Base-by-base conservation (phyloP, 176 grass and related monocot genomes). In the Phoenix dactylifera region DNA sequence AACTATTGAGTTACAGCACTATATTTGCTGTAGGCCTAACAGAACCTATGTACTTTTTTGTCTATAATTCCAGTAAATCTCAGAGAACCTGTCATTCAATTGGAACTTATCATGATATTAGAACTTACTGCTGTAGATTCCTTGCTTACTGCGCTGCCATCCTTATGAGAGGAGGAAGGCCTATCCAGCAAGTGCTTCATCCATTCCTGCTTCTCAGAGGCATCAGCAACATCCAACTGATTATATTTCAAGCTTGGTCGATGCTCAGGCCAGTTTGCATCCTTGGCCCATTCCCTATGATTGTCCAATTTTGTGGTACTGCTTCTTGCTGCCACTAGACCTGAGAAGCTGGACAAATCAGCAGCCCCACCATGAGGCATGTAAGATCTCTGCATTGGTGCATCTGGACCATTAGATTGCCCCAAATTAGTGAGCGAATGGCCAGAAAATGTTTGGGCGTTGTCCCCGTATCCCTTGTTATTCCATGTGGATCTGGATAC, bases 101-200 rank as follows among this genome's bases (percentile, higher is more conserved):
- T 54, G 71, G 57, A 78, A 70, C n/a, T 32, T 22, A 7, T 4
- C 15, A 26, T 35, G 4, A 50, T 28, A 56, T 22, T 5, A 55
- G 25, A 17, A 55, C 93, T 92, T 79, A 98, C 94, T 73, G 17
- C 70, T 25, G 72, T 54, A 69, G 78, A 76, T 23, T 98, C 88
- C 70, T 92, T 86, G 48, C 59, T 79, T 82, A 52, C 35, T 6
- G 9, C 57, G 16, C n/a, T 79, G 4, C 89, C 87, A 73, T 98
- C 84, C 54, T 92, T 98, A 73, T 92, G 94, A 58, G 94, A 98
- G 66, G 87, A 88, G 5, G 88, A 89, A 9, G 88, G 82, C n/a
- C 73, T 81, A 74, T 98, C 85, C 63, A 88, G 74, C 51, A 93
- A 83, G 69, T 83, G 84, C 60, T 82, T 59, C 18, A 52, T 64